A percentile compares a stretch with the other conserved stretches of the same genome.
These are phyloP conservation scores for Trichoderma harzianum DNA, from an alignment of 2,329 filamentous ascomycete species.

Conservation along the genomic window DNA sequence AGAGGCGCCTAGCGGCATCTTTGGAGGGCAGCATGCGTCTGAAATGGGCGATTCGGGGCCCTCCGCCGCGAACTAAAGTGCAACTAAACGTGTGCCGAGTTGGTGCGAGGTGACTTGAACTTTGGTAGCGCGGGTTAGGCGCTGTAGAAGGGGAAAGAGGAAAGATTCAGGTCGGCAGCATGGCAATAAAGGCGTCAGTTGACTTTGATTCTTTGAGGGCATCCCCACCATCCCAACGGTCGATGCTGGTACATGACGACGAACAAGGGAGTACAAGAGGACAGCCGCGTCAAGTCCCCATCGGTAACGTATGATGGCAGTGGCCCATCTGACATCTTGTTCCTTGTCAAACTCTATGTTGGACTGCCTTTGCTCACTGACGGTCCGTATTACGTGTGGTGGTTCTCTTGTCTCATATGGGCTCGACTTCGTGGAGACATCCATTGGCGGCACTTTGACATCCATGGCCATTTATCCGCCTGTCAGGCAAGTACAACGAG, in stretches of 20 bases:
- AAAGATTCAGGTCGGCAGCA: background rate
- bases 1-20: background rate
- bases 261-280: background rate
- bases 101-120: background rate
- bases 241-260: background rate
- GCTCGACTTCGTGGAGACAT: background rate
- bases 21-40: background rate
- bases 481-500: background rate
- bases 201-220: background rate
- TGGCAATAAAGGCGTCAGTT: background rate
- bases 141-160: background rate
- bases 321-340: background rate
- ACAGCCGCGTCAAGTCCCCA: background rate
- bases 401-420: background rate
- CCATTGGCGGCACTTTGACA: background rate
- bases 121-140: background rate
- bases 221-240: background rate
- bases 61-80: background rate
- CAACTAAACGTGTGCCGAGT: background rate
- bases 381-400: background rate
- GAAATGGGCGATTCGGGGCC: background rate
- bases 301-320: background rate
- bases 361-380: background rate
- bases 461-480: background rate
- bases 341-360: background rate